Percentiles rank a stretch among this genome's conserved stretches.
These are phyloP conservation scores for Endoconidiophora laricicola DNA, from an alignment of 2,329 filamentous ascomycete species.

Conservation along the genomic window DNA sequence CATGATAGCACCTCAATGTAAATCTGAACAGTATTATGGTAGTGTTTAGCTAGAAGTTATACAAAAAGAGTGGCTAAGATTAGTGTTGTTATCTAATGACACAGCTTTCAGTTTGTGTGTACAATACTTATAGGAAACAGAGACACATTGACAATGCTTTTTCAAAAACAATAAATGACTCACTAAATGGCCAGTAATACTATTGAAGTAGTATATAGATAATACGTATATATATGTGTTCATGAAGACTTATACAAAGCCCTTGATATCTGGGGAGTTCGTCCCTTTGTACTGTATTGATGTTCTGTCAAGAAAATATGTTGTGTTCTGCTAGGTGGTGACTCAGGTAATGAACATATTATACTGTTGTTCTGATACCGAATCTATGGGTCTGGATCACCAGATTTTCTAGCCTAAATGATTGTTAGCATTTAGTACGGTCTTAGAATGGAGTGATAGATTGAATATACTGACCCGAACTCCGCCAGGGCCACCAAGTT, in stretches of 20 bases:
- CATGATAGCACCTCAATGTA: neutral
- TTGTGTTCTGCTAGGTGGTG: too few species aligned
- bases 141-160: too few species aligned
- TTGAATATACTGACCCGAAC: slow-evolving; percentile 37
- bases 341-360: too few species aligned
- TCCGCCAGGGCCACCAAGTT: slow-evolving; percentile 55
- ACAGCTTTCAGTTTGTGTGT: too few species aligned
- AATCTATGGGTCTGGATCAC: slow-evolving; percentile 35
- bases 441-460: neutral
- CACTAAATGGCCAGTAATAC: neutral
- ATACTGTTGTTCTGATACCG: neutral
- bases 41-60: too few species aligned
- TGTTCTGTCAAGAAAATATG: neutral
- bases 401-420: slow-evolving; percentile 34
- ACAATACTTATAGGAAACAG: too few species aligned
- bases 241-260: too few species aligned
- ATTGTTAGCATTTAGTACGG: slow-evolving; percentile 13
- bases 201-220: neutral
- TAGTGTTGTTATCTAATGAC: too few species aligned
- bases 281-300: slow-evolving; percentile 1
- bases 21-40: neutral
- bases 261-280: neutral
- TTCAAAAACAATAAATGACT: neutral
- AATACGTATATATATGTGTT: too few species aligned
- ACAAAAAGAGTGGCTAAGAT: too few species aligned